These are phyloP conservation scores for Penicillium paneum DNA, from an alignment of 2,329 filamentous ascomycete genomes.

Conservation along the genomic window DNA sequence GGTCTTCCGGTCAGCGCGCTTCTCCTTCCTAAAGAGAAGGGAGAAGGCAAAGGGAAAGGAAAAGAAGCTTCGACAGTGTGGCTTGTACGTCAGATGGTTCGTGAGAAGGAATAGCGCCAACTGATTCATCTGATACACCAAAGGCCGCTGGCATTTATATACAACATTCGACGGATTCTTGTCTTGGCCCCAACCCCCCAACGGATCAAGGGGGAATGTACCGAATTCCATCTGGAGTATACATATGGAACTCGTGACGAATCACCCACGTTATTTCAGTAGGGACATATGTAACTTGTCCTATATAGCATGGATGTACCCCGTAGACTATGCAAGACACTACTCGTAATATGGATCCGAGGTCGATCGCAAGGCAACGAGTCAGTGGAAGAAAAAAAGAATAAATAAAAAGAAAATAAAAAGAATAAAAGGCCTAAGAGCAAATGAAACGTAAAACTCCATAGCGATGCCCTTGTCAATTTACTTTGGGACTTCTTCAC, in stretches of 20 bases:
- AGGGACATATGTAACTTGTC: not conserved
- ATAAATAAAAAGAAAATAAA: not conserved
- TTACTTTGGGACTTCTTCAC: slow-evolving; percentile 13
- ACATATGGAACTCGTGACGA: not conserved
- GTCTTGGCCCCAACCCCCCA: not conserved
- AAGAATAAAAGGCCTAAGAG: not conserved
- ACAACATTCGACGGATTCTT: no score
- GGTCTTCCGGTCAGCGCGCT: not conserved
- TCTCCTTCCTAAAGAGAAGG: not conserved
- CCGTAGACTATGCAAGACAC: not conserved
- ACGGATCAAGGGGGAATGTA: slow-evolving; percentile 6
- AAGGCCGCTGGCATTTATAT: no score
- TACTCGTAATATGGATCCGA: not conserved
- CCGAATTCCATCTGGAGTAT: not conserved
- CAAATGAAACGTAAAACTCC: not conserved
- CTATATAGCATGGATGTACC: not conserved
- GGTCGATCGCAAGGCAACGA: slow-evolving; percentile 1
- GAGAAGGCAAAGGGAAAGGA: not conserved
- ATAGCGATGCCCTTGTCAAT: not conserved
- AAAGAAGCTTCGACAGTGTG: slow-evolving; percentile 1
- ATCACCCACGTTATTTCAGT: slow-evolving; percentile 1
- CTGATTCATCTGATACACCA: no score
- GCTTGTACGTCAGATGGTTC: not conserved
- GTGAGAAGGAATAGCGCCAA: not conserved
- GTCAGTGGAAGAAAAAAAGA: not conserved